Evolutionary conservation across 768 basidiomycete species (phyloP).

Genomic region (Hypholoma fasciculare): DNA sequence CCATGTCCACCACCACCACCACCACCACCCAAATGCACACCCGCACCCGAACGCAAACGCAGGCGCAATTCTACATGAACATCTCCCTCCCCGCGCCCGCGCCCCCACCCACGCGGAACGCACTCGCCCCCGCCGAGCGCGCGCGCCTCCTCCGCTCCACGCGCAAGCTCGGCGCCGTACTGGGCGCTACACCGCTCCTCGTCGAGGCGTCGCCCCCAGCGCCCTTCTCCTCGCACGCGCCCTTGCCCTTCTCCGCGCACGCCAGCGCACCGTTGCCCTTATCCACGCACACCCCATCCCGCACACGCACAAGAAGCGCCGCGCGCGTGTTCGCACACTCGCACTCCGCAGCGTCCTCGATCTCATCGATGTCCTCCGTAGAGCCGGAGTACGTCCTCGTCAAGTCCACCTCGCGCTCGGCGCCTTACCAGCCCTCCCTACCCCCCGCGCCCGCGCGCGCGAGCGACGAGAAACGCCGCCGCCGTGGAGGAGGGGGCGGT

Average conservation of each 20-base stretch:
- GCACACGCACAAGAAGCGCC: neutral
- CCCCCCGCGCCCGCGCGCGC: neutral
- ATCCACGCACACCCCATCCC: no score
- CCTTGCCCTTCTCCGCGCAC: no score
- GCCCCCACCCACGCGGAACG: slow-evolving; percentile 51
- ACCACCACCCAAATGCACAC: neutral
- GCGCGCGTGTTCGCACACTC: neutral
- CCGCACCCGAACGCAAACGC: neutral
- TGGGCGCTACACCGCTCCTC: slow-evolving; percentile 45
- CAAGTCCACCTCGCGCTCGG: slow-evolving; percentile 11
- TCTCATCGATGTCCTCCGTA: slow-evolving; percentile 5
- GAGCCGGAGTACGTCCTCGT: slow-evolving; percentile 17
- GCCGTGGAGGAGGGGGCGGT: no score
- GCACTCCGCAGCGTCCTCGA: slow-evolving; percentile 13
- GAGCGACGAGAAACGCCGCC: neutral
- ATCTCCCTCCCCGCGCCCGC: slow-evolving; percentile 12
- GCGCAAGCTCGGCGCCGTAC: slow-evolving; percentile 53
- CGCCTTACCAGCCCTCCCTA: slow-evolving; percentile 14
- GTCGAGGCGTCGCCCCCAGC: slow-evolving; percentile 24
- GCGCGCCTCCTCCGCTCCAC: slow-evolving; percentile 57
- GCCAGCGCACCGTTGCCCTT: no score
- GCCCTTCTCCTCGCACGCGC: no score
- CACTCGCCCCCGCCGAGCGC: slow-evolving; percentile 44
- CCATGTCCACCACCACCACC: slow-evolving; percentile 9
- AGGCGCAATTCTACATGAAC: no score